Percentiles rank a stretch among this genome's conserved stretches.
These are phyloP conservation scores for Sorghum bicolor DNA, from an alignment of 176 grass and related monocot genomes.

Conservation along the genomic window DNA sequence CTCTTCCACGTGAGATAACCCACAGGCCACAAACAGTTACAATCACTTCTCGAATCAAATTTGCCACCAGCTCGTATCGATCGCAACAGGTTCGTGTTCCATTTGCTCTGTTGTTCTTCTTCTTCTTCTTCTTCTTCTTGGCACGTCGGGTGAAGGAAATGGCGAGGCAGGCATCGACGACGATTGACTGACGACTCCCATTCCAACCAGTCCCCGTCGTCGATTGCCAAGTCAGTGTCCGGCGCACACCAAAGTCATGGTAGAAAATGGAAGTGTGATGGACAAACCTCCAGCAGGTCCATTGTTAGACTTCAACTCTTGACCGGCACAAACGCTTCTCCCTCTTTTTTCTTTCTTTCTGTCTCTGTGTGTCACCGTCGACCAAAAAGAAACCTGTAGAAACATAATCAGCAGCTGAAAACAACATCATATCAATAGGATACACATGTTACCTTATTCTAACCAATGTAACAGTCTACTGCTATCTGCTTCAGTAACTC, in stretches of 20 bases:
- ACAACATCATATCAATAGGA: not conserved
- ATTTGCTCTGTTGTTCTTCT: not conserved
- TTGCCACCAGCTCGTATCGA: not conserved
- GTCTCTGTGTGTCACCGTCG: too few relatives aligned
- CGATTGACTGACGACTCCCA: too few relatives aligned
- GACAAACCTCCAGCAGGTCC: not conserved
- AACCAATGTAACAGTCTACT: not conserved
- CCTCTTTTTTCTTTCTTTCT: too few relatives aligned
- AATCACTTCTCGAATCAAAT: not conserved
- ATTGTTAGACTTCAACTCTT: not conserved
- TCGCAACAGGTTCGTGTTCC: not conserved
- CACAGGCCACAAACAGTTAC: too few relatives aligned
- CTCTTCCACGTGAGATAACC: too few relatives aligned
- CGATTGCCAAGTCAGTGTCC: not conserved
- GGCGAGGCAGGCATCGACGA: not conserved
- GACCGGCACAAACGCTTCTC: not conserved
- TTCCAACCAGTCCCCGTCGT: not conserved
- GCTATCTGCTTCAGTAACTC: not conserved
- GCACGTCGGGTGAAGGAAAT: not conserved
- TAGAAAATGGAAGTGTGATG: too few relatives aligned
- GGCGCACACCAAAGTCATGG: not conserved
- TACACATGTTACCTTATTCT: not conserved
- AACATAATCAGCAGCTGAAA: not conserved
- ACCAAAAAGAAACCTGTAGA: not conserved
- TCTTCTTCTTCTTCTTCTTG: too few relatives aligned